phyloP scores from a whole-genome alignment of 1,139 yeast species.

The Kluyveromyces sp. region DNA sequence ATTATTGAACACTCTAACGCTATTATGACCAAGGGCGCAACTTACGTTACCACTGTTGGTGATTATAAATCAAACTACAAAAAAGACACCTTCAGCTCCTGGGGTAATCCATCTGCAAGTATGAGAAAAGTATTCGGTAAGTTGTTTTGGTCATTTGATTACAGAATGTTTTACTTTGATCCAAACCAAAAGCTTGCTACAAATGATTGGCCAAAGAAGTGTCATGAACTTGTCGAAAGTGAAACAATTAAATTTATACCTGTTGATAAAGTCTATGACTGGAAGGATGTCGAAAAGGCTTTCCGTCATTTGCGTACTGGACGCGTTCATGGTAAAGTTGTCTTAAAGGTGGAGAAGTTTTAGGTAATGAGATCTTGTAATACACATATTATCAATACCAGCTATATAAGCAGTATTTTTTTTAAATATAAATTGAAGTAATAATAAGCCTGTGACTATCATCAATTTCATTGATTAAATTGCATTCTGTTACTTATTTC shows the following conservation, averaged over 20 bases:
- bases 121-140: slow-evolving; percentile 33
- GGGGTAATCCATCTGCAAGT: slow-evolving; percentile 33
- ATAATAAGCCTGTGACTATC: no score
- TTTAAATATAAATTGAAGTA: no score
- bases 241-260: slow-evolving; percentile 34
- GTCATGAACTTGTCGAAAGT: slow-evolving; percentile 37
- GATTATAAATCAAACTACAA: slow-evolving; percentile 37
- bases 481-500: slow-evolving; percentile 12
- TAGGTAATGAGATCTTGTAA: slow-evolving; percentile 7
- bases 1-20: slow-evolving; percentile 27
- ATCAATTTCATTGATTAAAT: no score
- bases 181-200: slow-evolving; percentile 23
- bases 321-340: slow-evolving; percentile 60
- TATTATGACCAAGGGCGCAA: slow-evolving; percentile 36
- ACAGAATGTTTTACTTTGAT: slow-evolving; percentile 31
- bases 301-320: slow-evolving; percentile 41
- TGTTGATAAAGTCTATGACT: slow-evolving; percentile 48
- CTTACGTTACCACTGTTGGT: slow-evolving; percentile 50
- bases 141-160: slow-evolving; percentile 30
- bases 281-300: slow-evolving; percentile 48
- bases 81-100: slow-evolving; percentile 30
- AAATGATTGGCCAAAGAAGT: slow-evolving; percentile 31
- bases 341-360: slow-evolving; percentile 36
- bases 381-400: not conserved
- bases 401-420: no score